Evolutionary conservation across 106 monocot species (phyloP).

Genomic region (Acorus calamus): DNA sequence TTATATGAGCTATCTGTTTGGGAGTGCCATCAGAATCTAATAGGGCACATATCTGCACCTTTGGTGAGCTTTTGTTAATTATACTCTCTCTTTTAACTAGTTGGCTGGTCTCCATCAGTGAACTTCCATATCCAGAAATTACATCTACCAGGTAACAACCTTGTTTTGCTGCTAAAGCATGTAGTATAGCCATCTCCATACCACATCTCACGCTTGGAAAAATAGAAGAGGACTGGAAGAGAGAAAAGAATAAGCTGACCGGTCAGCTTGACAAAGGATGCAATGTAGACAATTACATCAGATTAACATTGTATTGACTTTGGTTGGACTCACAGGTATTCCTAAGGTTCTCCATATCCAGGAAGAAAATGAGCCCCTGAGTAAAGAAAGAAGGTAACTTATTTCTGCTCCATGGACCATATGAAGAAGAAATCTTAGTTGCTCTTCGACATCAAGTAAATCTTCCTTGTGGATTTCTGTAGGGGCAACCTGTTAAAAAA

Average conservation of each 20-base stretch:
- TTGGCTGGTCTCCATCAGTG: constrained; percentile 4
- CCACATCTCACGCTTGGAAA: constrained; percentile 93
- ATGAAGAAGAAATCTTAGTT: constrained; percentile 68
- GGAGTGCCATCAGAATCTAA: constrained; percentile 72
- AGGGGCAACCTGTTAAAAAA: constrained; percentile 65
- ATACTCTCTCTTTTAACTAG: constrained; percentile 4
- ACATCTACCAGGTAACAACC: constrained; percentile 27
- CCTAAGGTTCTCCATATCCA: constrained; percentile 81
- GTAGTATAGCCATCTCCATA: constrained; percentile 86
- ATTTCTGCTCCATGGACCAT: constrained; percentile 53
- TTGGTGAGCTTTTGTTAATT: constrained; percentile 10
- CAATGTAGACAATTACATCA: neutral
- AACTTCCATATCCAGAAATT: constrained; percentile 22
- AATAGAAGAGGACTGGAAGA: constrained; percentile 58
- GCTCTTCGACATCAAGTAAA: constrained; percentile 71
- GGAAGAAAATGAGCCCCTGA: constrained; percentile 54
- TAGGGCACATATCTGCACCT: constrained; percentile 69
- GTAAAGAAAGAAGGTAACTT: constrained; percentile 43
- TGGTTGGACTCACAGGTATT: constrained; percentile 42
- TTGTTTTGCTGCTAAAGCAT: constrained; percentile 44
- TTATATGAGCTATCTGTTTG: constrained; percentile 52
- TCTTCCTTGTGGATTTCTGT: constrained; percentile 71
- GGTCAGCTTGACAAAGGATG: neutral
- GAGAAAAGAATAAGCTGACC: constrained; percentile 5
- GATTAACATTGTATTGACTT: neutral